phyloP scores from a whole-genome alignment of 2,329 filamentous ascomycete species.

The Decorospora gaudefroyi region DNA sequence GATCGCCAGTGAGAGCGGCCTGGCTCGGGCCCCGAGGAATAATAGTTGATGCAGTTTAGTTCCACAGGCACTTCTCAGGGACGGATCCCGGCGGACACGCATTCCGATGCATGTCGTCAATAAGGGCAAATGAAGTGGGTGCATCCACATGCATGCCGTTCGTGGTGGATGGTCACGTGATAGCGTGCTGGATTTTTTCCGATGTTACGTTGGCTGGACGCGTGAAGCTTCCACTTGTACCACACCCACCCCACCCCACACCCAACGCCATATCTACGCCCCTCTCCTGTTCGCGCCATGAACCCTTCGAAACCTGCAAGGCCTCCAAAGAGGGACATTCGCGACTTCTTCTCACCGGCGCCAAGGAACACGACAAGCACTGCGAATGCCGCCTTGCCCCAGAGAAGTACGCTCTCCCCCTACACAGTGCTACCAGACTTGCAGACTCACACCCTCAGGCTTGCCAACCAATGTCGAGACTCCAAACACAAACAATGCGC shows the following conservation, averaged over 20 bases:
- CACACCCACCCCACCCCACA: conserved; percentile 6
- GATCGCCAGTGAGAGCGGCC: conserved; percentile 4
- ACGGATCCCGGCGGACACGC: conserved; percentile 25
- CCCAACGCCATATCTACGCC: neutral
- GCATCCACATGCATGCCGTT: conserved; percentile 2
- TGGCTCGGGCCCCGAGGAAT: conserved; percentile 1
- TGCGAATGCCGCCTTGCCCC: conserved; percentile 23
- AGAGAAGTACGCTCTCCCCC: conserved; percentile 23
- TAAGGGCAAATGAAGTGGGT: conserved; percentile 5
- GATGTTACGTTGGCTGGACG: conserved; percentile 6
- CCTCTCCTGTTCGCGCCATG: conserved; percentile 11
- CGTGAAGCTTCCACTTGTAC: conserved; percentile 10
- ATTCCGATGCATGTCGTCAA: conserved; percentile 27
- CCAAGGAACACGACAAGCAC: conserved; percentile 26
- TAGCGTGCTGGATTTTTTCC: conserved; percentile 15
- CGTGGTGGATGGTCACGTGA: conserved; percentile 19
- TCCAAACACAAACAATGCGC: conserved; percentile 10
- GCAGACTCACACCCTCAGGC: neutral
- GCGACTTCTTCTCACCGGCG: conserved; percentile 55
- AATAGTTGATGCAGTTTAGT: neutral
- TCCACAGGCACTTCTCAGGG: neutral
- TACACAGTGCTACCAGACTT: too few species aligned
- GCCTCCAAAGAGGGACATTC: conserved; percentile 45
- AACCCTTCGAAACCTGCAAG: too few species aligned
- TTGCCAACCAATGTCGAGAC: conserved; percentile 1